A percentile compares a stretch with the other conserved stretches of the same genome.
phyloP scores from a whole-genome alignment of 164 flowering plant genomes.

The Dillenia turbinata region DNA sequence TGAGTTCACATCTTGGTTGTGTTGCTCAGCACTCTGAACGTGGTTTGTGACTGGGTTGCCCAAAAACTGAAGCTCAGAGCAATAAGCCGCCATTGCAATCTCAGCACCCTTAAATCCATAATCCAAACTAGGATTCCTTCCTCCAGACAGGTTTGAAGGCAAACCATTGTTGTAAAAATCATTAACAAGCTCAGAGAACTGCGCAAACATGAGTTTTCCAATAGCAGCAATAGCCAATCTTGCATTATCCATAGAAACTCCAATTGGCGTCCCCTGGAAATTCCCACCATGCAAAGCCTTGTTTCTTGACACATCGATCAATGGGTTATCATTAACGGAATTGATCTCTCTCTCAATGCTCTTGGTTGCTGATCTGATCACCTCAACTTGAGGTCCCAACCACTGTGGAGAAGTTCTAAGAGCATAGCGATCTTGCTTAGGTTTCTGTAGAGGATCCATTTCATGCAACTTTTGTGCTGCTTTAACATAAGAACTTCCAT shows the following conservation, averaged over 20 bases:
- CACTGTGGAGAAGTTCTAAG: conserved; percentile 66
- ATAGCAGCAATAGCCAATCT: conserved; percentile 53
- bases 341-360: conserved; percentile 62
- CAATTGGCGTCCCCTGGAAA: conserved; percentile 68
- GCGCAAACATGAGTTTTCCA: conserved; percentile 68
- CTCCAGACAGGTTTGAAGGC: conserved; percentile 59
- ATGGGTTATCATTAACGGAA: conserved; percentile 61
- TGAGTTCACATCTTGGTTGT: conserved; percentile 69
- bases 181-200: conserved; percentile 60
- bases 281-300: conserved; percentile 66
- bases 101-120: conserved; percentile 62
- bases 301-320: conserved; percentile 60
- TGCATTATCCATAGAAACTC: conserved; percentile 71
- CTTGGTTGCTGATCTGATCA: conserved; percentile 45
- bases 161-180: conserved; percentile 66
- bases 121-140: conserved; percentile 67
- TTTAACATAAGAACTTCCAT: conserved; percentile 44
- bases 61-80: conserved; percentile 60
- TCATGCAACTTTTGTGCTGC: conserved; percentile 43
- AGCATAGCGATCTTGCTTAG: conserved; percentile 65
- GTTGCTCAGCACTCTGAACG: conserved; percentile 68
- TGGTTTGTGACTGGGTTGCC: conserved; percentile 70
- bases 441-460: conserved; percentile 51
- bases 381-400: conserved; percentile 59
- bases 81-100: conserved; percentile 59